Evolutionary conservation across 1,284 basidiomycete species (phyloP).

Genomic region (Singerocomus rubriflavus): DNA sequence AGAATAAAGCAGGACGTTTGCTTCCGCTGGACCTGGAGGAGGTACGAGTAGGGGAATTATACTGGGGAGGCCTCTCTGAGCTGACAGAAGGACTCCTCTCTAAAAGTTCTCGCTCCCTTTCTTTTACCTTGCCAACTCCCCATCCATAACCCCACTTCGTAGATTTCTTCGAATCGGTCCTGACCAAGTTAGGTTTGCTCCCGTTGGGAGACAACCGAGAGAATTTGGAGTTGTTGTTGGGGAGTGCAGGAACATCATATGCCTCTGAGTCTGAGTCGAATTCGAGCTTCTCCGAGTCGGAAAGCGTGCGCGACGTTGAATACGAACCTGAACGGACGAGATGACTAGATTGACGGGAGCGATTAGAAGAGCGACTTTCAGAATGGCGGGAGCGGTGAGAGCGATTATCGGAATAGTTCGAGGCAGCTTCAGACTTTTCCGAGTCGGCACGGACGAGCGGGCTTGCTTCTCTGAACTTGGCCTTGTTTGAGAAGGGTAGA

Average conservation of each 20-base stretch:
- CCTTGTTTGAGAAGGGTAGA: constrained; percentile 45
- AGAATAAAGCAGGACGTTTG: constrained; percentile 46
- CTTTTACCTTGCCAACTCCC: constrained; percentile 60
- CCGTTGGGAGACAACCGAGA: constrained; percentile 32
- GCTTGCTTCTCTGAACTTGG: constrained; percentile 30
- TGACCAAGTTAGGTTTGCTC: constrained; percentile 41
- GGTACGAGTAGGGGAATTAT: constrained; percentile 37
- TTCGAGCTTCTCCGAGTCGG: constrained; percentile 42
- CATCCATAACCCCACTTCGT: constrained; percentile 64
- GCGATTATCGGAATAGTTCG: constrained; percentile 28
- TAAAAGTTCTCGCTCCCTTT: constrained; percentile 43
- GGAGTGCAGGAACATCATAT: constrained; percentile 40
- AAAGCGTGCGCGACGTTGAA: constrained; percentile 31
- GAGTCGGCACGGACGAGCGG: constrained; percentile 34
- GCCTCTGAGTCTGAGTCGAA: constrained; percentile 58
- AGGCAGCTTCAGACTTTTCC: constrained; percentile 32
- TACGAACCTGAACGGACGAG: constrained; percentile 34
- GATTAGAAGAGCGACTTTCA: constrained; percentile 19
- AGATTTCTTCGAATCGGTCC: constrained; percentile 51
- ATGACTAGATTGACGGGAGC: constrained; percentile 25
- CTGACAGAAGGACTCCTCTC: constrained; percentile 43
- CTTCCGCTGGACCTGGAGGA: constrained; percentile 40
- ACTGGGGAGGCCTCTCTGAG: constrained; percentile 35
- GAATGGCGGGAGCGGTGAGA: constrained; percentile 30
- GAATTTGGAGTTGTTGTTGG: constrained; percentile 24